Percentiles rank a stretch among this genome's conserved stretches.
Conservation (phyloP, 2,329 filamentous ascomycete species). For the Pseudogymnoascus sp. region DNA sequence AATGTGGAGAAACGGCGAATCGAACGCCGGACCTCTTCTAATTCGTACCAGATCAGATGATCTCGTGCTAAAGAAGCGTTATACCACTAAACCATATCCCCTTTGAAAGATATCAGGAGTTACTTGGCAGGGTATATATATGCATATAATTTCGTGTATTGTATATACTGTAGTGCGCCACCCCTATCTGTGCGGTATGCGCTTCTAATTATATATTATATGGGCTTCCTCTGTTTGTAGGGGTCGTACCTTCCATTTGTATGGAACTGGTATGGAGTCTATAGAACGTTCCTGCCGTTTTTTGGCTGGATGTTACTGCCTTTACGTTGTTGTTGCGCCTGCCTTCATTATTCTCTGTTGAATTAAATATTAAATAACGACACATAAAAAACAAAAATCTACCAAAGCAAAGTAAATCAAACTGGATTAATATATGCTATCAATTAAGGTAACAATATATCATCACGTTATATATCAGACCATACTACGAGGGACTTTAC, state of each 20-base stretch:
- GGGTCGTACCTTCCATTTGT: neutral
- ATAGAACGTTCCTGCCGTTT: neutral
- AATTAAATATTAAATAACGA: neutral
- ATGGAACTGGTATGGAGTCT: neutral
- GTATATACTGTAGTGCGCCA: neutral
- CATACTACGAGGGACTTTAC: neutral
- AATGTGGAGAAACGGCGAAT: slow-evolving; percentile 8
- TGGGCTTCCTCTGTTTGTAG: neutral
- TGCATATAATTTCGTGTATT: neutral
- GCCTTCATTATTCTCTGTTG: neutral
- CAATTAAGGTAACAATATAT: neutral
- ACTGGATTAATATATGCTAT: neutral
- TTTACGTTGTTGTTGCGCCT: neutral
- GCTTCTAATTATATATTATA: neutral
- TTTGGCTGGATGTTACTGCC: neutral
- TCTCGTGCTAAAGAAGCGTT: slow-evolving; percentile 8
- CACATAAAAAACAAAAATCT: neutral
- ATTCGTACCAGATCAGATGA: neutral
- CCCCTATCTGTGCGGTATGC: neutral
- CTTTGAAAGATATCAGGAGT: neutral
- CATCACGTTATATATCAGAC: neutral
- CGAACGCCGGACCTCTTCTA: slow-evolving; percentile 8
- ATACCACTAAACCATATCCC: slow-evolving; percentile 8
- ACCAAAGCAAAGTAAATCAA: no score
- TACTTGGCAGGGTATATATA: neutral